phyloP scores from a whole-genome alignment of 345 rosid species.

The Salix dunnii region DNA sequence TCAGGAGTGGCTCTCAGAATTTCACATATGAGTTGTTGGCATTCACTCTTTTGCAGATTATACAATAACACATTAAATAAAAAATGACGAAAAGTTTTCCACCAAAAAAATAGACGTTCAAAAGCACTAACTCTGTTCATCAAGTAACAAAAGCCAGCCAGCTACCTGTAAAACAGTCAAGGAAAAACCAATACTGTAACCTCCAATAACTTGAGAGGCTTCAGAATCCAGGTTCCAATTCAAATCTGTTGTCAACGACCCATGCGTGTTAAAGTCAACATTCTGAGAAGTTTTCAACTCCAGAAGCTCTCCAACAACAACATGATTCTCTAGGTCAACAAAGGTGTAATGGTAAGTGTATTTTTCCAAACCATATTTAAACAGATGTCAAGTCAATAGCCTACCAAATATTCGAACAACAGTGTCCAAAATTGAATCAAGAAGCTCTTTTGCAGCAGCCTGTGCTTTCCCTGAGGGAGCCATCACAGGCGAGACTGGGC shows the following conservation, averaged over 20 bases:
- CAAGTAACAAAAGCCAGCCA: slow-evolving; percentile 2
- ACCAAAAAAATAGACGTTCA: not conserved
- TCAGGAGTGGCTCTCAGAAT: slow-evolving; percentile 98
- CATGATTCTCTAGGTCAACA: slow-evolving; percentile 66
- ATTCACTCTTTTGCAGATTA: slow-evolving; percentile 69
- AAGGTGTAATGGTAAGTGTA: not conserved
- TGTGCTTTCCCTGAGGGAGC: slow-evolving; percentile 97
- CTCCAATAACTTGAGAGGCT: slow-evolving; percentile 83
- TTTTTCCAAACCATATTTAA: not conserved
- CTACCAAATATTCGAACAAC: slow-evolving; percentile 85
- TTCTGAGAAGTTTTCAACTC: slow-evolving; percentile 66
- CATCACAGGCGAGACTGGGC: slow-evolving; percentile 95
- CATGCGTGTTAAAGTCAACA: slow-evolving; percentile 59
- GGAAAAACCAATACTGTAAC: slow-evolving; percentile 86
- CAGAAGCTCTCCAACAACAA: slow-evolving; percentile 88
- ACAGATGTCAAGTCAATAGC: slow-evolving; percentile 21
- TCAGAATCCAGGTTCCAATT: slow-evolving; percentile 77
- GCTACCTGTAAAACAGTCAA: slow-evolving; percentile 92
- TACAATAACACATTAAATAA: slow-evolving; percentile 13
- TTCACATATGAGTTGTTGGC: slow-evolving; percentile 99
- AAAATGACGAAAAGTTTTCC: not conserved
- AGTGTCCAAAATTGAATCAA: slow-evolving; percentile 80
- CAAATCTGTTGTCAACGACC: slow-evolving; percentile 52
- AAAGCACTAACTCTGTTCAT: not conserved
- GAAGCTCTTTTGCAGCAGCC: slow-evolving; percentile 82